Conservation (phyloP, 2,329 filamentous ascomycete species). For the Trichoderma koningiopsis region DNA sequence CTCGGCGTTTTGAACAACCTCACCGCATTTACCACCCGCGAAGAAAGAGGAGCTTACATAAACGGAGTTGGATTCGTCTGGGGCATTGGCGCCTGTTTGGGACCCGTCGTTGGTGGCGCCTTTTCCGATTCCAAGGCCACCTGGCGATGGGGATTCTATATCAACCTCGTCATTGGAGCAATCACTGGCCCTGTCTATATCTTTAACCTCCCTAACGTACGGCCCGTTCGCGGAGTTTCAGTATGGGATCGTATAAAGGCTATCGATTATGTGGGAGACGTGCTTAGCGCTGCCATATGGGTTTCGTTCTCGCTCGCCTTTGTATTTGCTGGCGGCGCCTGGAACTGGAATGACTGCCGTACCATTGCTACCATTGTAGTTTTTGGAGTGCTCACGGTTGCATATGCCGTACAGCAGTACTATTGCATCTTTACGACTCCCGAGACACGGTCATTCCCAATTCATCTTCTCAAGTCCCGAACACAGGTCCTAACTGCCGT, state of each 20-base stretch:
- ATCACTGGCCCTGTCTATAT: conserved; percentile 9
- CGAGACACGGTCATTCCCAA: not conserved
- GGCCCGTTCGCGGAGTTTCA: not conserved
- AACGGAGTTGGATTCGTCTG: conserved; percentile 27
- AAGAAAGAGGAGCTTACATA: conserved; percentile 34
- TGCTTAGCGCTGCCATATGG: not conserved
- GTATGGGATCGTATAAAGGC: conserved; percentile 34
- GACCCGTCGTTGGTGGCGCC: conserved; percentile 46
- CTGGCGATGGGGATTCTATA: conserved; percentile 52
- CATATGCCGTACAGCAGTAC: not conserved
- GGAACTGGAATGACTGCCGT: conserved; percentile 45
- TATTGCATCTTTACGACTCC: not conserved
- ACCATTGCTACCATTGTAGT: conserved; percentile 49
- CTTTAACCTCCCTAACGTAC: not conserved
- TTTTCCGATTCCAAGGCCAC: conserved; percentile 42
- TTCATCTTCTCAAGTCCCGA: not conserved
- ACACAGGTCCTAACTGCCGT: conserved; percentile 23
- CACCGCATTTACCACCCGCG: conserved; percentile 31
- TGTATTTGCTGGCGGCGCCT: conserved; percentile 50
- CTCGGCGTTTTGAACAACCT: conserved; percentile 33
- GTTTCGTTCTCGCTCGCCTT: conserved; percentile 50
- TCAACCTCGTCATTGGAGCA: conserved; percentile 50
- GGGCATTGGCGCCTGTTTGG: conserved; percentile 36
- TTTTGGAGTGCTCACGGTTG: conserved; percentile 38
- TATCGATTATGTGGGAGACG: conserved; percentile 34